phyloP scores from a whole-genome alignment of 495 filamentous ascomycete species.

The Filosporella fistucella region DNA sequence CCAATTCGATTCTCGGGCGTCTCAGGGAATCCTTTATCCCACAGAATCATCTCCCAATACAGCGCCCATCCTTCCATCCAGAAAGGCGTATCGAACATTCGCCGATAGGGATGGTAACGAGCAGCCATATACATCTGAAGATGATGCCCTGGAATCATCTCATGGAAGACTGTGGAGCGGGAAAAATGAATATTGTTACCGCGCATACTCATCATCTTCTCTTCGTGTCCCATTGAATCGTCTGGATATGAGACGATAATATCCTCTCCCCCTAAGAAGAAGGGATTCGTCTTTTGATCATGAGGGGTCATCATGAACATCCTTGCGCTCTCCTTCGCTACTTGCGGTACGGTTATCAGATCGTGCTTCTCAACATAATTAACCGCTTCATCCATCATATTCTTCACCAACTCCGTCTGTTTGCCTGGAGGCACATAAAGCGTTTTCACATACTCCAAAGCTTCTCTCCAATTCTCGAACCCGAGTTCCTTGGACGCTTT shows the following conservation, averaged over 20 bases:
- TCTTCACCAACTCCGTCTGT: conserved; percentile 40
- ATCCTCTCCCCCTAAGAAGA: conserved; percentile 44
- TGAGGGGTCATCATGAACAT: conserved; percentile 48
- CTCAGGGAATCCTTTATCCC: conserved; percentile 33
- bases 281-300: conserved; percentile 43
- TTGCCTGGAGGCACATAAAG: conserved; percentile 42
- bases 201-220: conserved; percentile 48
- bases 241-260: conserved; percentile 49
- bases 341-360: conserved; percentile 43
- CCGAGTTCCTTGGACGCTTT: conserved; percentile 32
- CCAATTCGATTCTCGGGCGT: conserved; percentile 42
- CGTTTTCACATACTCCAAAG: conserved; percentile 47
- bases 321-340: conserved; percentile 44
- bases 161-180: conserved; percentile 48
- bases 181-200: conserved; percentile 49
- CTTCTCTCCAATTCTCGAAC: conserved; percentile 36
- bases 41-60: conserved; percentile 50
- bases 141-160: conserved; percentile 51
- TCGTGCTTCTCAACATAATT: conserved; percentile 39
- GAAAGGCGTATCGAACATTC: conserved; percentile 45
- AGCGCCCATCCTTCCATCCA: conserved; percentile 51
- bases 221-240: conserved; percentile 39
- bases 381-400: conserved; percentile 34
- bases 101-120: conserved; percentile 38
- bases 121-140: conserved; percentile 40